Conservation (phyloP, 306 rosid genomes). For the Abrus precatorius region DNA sequence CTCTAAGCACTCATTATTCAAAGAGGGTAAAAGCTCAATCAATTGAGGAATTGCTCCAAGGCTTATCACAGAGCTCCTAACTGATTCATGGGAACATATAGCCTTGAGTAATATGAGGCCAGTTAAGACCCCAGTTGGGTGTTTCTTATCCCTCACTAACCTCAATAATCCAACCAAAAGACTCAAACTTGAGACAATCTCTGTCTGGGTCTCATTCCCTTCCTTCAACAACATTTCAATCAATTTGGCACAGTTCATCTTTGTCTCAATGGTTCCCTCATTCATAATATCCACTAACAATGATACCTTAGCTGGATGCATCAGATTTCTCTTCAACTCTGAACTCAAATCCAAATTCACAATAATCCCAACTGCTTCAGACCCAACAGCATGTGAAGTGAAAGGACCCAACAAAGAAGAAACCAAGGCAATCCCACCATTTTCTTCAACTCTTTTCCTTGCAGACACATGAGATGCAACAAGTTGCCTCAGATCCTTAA, state of each 20-base stretch:
- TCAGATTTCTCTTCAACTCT: slow-evolving; percentile 59
- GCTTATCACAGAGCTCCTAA: slow-evolving; percentile 62
- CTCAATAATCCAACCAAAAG: slow-evolving; percentile 80
- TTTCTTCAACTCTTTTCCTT: slow-evolving; percentile 54
- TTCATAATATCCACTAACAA: slow-evolving; percentile 78
- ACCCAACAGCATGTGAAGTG: slow-evolving; percentile 85
- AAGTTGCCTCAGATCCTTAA: slow-evolving; percentile 62
- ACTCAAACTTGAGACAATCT: slow-evolving; percentile 64
- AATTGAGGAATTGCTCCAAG: slow-evolving; percentile 69
- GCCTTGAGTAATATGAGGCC: slow-evolving; percentile 66
- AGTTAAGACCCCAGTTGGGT: slow-evolving; percentile 62
- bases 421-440: slow-evolving; percentile 63
- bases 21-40: slow-evolving; percentile 64
- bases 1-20: slow-evolving; percentile 69
- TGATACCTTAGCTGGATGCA: slow-evolving; percentile 73
- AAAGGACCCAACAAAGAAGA: slow-evolving; percentile 75
- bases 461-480: slow-evolving; percentile 57
- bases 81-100: slow-evolving; percentile 58
- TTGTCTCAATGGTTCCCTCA: slow-evolving; percentile 80
- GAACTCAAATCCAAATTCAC: slow-evolving; percentile 62
- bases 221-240: slow-evolving; percentile 57
- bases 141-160: slow-evolving; percentile 72
- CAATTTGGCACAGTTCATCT: slow-evolving; percentile 79
- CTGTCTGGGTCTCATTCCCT: slow-evolving; percentile 56
- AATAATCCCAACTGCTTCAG: slow-evolving; percentile 76